Percentiles rank a stretch among this genome's conserved stretches.
These are phyloP conservation scores for Sedum album DNA, from an alignment of 164 flowering plant species.

Conservation along the genomic window DNA sequence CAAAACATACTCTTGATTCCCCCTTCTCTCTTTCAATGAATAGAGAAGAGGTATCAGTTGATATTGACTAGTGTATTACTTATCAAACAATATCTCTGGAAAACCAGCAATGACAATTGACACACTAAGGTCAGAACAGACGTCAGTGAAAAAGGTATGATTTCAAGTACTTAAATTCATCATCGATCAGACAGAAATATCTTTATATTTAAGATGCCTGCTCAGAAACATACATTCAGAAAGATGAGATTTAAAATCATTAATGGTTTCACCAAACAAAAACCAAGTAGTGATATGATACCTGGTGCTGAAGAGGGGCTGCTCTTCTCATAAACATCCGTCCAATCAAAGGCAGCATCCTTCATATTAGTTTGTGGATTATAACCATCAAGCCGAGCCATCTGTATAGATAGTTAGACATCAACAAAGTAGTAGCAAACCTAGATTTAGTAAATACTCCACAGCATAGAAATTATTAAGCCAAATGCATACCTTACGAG, in stretches of 20 bases:
- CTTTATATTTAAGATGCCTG: neutral
- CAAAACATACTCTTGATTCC: neutral
- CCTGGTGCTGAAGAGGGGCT: conserved; percentile 29
- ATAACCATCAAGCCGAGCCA: conserved; percentile 72
- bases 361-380: conserved; percentile 44
- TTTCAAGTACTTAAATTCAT: neutral
- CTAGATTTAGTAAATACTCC: neutral
- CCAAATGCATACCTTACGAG: conserved; percentile 53
- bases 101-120: neutral
- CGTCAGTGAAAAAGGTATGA: neutral
- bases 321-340: conserved; percentile 52
- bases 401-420: conserved; percentile 35
- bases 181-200: neutral
- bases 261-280: neutral
- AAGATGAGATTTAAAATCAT: neutral
- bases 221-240: neutral
- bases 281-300: neutral
- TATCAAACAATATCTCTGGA: neutral
- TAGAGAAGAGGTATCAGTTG: neutral
- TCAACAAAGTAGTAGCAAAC: neutral
- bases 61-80: neutral
- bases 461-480: neutral
- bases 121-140: neutral
- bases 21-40: neutral
- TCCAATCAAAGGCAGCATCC: conserved; percentile 60